Conservation (phyloP, 2,329 filamentous ascomycete genomes). For the Ophiognomonia clavigignenti-juglandacearum region DNA sequence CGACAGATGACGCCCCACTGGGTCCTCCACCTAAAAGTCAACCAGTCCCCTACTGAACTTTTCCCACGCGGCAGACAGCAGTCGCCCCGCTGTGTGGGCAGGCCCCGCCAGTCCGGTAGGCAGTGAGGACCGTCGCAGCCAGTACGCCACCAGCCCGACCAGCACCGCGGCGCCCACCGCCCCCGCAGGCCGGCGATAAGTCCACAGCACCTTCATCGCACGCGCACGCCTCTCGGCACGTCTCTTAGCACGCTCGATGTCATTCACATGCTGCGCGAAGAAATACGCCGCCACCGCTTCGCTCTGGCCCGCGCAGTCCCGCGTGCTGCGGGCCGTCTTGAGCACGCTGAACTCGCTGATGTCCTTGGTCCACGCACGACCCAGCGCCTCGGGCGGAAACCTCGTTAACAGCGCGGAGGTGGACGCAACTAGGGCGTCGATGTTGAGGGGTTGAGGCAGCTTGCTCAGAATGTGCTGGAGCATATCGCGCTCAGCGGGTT, state of each 20-base stretch:
- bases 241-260: constrained; percentile 65
- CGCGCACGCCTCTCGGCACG: constrained; percentile 45
- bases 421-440: constrained; percentile 69
- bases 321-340: constrained; percentile 66
- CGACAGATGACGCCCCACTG: too few relatives aligned
- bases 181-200: constrained; percentile 60
- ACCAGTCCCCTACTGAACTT: too few relatives aligned
- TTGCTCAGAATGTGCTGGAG: constrained; percentile 84
- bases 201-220: constrained; percentile 48
- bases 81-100: neutral
- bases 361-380: constrained; percentile 54
- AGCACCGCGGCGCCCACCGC: constrained; percentile 60
- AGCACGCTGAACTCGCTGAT: constrained; percentile 77
- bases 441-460: constrained; percentile 72
- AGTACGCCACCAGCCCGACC: constrained; percentile 64
- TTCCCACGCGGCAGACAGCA: constrained; percentile 21
- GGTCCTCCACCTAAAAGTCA: too few relatives aligned
- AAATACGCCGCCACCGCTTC: constrained; percentile 61
- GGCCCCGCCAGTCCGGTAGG: neutral
- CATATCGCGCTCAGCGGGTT: constrained; percentile 82
- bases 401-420: constrained; percentile 59
- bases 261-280: constrained; percentile 66
- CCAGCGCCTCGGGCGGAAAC: constrained; percentile 69
- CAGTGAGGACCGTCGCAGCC: constrained; percentile 49
- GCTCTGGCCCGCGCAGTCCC: constrained; percentile 47